Evolutionary conservation across 129 eudicot species (phyloP), one percentile per base, ranked within the genome.

Genomic region (Flaveria trinervia): DNA sequence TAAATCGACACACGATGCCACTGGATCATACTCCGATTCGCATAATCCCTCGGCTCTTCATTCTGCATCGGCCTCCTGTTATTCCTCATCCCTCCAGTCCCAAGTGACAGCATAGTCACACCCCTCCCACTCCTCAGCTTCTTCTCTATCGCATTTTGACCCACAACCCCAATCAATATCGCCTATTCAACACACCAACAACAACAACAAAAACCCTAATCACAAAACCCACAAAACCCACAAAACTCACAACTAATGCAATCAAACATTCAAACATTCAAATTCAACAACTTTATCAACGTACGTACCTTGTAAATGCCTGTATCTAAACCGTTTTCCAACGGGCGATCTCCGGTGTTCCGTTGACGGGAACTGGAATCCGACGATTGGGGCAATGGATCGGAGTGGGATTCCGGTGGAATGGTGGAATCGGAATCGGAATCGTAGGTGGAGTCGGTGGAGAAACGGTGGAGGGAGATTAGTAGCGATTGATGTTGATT

Each of bases 1-100:
- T 95, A 95, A 75, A 95, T 83, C 0, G 94, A 86, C 70, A 94
- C 98, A 57, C 98, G 84, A 68, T 95, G 99, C 99, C 99, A 95
- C 79, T 95, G 97, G 48, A 95, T 89, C 46, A 88, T 77, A 77
- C 90, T 87, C 45, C 97, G 81, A 82, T 89, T 88, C 0, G 97
- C 97, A 82, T 84, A 94, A 41, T 91, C 99, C 77, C 81, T 86
- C 1, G 97, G 99, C 20, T 86, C 93, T 71, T 94, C 99, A 78
- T 86, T 81, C 54, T 88, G 87, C 25, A 91, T 77, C 17, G 97
- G 99, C 80, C 91, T 80, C 77, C 99, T 81, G 62, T 88, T 90
- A 81, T 89, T 95, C 45, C 94, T 84, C 60, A 95, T 91, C 33
- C 99, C 99, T 9, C 99, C 99, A 0, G 99, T 95, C 52, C 96